Evolutionary conservation across 2,329 filamentous ascomycete genomes (phyloP).

Genomic region (Colletotrichum spinosum): DNA sequence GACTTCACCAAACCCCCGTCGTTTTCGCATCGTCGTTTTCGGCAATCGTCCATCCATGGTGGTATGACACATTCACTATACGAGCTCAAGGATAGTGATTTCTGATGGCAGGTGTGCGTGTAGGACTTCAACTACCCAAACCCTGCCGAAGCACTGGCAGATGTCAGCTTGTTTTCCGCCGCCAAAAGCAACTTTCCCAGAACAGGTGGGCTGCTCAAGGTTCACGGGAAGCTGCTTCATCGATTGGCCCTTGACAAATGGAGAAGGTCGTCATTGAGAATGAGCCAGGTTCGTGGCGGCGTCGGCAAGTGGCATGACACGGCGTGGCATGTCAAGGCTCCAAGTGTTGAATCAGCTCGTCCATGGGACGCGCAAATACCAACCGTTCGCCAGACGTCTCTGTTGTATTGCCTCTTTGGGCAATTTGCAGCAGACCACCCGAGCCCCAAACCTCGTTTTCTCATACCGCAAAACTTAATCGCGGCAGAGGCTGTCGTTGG

Average conservation of each 20-base stretch:
- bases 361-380: conserved; percentile 31
- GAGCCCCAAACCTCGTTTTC: background rate
- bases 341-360: conserved; percentile 13
- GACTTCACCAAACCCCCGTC: no score
- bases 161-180: no score
- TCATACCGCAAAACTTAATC: conserved; percentile 5
- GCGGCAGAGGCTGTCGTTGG: conserved; percentile 10
- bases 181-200: no score
- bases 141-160: no score
- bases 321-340: background rate
- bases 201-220: background rate
- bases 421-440: background rate
- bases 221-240: conserved; percentile 30
- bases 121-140: no score
- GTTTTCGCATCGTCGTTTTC: background rate
- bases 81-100: background rate
- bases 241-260: conserved; percentile 8
- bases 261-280: conserved; percentile 11
- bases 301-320: conserved; percentile 10
- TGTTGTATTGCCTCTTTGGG: conserved; percentile 22
- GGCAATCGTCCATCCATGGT: background rate
- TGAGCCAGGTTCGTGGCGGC: conserved; percentile 18
- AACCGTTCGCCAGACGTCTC: conserved; percentile 31
- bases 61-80: conserved; percentile 2
- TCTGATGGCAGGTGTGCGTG: no score